phyloP scores from a whole-genome alignment of 2,329 filamentous ascomycete genomes.

The Aciculosporium take region DNA sequence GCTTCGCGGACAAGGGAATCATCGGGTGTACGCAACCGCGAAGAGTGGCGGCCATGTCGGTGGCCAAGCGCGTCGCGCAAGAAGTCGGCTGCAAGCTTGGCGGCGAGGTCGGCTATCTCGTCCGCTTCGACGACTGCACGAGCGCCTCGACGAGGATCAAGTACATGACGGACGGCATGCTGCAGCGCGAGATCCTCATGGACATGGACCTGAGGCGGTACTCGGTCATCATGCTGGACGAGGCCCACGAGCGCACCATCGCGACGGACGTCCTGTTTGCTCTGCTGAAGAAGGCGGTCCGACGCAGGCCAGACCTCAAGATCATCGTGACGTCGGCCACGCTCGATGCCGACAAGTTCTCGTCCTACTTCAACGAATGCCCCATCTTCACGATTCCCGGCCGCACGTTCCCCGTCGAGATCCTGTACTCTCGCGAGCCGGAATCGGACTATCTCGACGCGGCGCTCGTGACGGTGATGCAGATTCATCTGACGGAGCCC shows the following conservation, averaged over 20 bases:
- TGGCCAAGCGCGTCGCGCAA: constrained; percentile 90
- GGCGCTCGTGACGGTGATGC: constrained; percentile 92
- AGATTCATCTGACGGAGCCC: constrained; percentile 89
- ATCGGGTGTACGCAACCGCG: constrained; percentile 95
- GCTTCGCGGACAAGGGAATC: constrained; percentile 73
- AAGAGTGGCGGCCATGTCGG: constrained; percentile 93
- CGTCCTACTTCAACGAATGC: constrained; percentile 85
- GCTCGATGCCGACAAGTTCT: constrained; percentile 94
- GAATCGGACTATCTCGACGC: constrained; percentile 93
- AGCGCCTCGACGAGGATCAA: constrained; percentile 84
- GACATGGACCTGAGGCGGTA: constrained; percentile 83
- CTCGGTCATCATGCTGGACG: constrained; percentile 94
- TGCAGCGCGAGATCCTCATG: constrained; percentile 85
- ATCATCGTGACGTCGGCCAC: constrained; percentile 95
- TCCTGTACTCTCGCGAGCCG: constrained; percentile 88
- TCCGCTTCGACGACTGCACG: constrained; percentile 92
- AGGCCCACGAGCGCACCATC: constrained; percentile 94
- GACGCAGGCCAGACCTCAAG: constrained; percentile 74
- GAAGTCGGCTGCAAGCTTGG: constrained; percentile 87
- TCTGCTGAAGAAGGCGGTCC: constrained; percentile 82
- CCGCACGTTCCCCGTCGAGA: constrained; percentile 86
- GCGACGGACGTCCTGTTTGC: constrained; percentile 92
- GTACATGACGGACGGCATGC: constrained; percentile 99
- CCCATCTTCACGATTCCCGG: constrained; percentile 96
- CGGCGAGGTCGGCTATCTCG: constrained; percentile 89